Conservation (phyloP, 2,329 filamentous ascomycete genomes). For the Fusarium tupiense region DNA sequence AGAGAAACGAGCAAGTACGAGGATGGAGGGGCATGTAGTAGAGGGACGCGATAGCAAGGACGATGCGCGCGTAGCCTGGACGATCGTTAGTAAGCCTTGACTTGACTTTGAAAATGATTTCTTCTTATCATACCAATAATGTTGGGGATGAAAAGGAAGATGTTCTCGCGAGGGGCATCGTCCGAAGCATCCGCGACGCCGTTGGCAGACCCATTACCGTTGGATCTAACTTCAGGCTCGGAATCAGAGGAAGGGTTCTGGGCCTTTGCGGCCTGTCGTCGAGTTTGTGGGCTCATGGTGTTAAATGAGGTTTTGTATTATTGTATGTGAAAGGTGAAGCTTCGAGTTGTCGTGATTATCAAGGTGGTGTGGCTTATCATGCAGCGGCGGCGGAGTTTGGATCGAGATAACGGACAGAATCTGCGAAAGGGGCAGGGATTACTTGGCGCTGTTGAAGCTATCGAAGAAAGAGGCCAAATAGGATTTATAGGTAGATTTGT, state of each 20-base stretch:
- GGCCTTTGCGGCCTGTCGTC: conserved; percentile 52
- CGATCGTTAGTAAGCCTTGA: conserved; percentile 22
- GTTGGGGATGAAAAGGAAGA: conserved; percentile 85
- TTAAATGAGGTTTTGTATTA: background rate
- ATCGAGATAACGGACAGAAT: conserved; percentile 37
- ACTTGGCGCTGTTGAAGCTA: conserved; percentile 33
- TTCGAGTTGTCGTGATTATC: conserved; percentile 25
- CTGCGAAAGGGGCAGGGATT: conserved; percentile 41
- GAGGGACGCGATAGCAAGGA: conserved; percentile 87
- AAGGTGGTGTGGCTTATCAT: conserved; percentile 39
- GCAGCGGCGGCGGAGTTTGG: conserved; percentile 8
- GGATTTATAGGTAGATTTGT: background rate
- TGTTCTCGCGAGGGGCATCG: conserved; percentile 69
- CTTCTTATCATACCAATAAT: conserved; percentile 71
- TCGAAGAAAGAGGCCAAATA: background rate
- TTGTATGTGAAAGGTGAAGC: conserved; percentile 8
- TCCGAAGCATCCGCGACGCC: conserved; percentile 49
- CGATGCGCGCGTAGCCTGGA: conserved; percentile 78
- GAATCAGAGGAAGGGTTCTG: conserved; percentile 42
- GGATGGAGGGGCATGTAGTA: conserved; percentile 99
- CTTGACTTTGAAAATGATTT: background rate
- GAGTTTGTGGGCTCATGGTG: conserved; percentile 53
- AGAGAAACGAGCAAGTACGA: conserved; percentile 90
- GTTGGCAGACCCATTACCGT: conserved; percentile 56
- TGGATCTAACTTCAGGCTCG: conserved; percentile 44